Conservation (phyloP, 352 stramenopile genomes). For the Paralagenidium karlingii region DNA sequence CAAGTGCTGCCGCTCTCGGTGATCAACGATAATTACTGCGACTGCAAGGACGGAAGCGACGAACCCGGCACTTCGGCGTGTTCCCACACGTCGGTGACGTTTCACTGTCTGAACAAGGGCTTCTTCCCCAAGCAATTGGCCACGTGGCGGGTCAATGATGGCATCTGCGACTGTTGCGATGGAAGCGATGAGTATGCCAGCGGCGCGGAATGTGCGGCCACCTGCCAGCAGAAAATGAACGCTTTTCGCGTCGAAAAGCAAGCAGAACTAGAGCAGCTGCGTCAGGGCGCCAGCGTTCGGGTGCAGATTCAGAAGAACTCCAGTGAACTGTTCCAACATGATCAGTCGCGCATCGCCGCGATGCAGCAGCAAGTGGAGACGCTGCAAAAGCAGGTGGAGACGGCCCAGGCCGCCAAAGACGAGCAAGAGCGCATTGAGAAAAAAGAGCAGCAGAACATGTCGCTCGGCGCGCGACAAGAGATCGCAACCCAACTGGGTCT, state of each 20-base stretch:
- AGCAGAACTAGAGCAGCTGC: constrained; percentile 54
- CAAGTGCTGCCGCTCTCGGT: constrained; percentile 30
- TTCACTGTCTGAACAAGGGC: constrained; percentile 65
- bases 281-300: constrained; percentile 43
- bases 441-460: constrained; percentile 30
- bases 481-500: no score
- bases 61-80: constrained; percentile 83
- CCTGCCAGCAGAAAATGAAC: constrained; percentile 21
- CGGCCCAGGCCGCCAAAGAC: constrained; percentile 16
- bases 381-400: constrained; percentile 22
- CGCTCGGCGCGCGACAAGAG: no score
- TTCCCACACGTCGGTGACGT: constrained; percentile 32
- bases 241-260: constrained; percentile 31
- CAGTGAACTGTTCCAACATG: no score
- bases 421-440: constrained; percentile 34
- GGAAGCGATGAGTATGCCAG: constrained; percentile 69
- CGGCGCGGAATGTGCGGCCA: constrained; percentile 26
- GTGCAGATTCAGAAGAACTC: constrained; percentile 15
- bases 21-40: constrained; percentile 93
- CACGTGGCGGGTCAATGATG: constrained; percentile 61
- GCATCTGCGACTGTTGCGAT: constrained; percentile 78
- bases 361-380: constrained; percentile 8
- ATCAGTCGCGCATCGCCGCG: constrained; percentile 11
- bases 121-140: constrained; percentile 48
- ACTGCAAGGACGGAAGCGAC: constrained; percentile 85